These are phyloP conservation scores for Penicillium odoratum DNA, from an alignment of 495 filamentous ascomycete species.

Conservation along the genomic window DNA sequence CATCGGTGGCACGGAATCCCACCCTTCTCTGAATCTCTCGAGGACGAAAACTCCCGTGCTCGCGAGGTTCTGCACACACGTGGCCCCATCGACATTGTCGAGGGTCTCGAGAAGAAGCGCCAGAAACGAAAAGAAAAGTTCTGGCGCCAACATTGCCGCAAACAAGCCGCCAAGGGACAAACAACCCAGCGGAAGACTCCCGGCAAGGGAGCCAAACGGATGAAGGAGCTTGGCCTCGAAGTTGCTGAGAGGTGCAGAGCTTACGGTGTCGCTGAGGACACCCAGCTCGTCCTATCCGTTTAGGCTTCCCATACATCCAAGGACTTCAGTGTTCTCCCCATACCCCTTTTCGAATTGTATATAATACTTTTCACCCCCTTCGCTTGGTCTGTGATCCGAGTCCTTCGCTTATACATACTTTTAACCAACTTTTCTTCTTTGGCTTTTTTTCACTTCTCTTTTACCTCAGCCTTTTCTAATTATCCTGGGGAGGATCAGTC, in stretches of 20 bases:
- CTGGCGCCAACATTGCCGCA: conserved; percentile 76
- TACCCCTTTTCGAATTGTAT: conserved; percentile 30
- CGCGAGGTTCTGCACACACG: conserved; percentile 58
- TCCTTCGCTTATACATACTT: conserved; percentile 31
- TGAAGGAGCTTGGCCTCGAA: conserved; percentile 88
- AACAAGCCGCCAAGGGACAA: conserved; percentile 59
- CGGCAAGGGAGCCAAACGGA: conserved; percentile 87
- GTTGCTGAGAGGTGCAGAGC: conserved; percentile 73
- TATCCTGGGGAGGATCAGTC: conserved; percentile 22
- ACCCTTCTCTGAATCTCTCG: conserved; percentile 32
- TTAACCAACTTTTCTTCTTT: conserved; percentile 22
- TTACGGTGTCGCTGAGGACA: conserved; percentile 56
- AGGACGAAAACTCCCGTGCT: conserved; percentile 40
- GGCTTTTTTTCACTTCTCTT: conserved; percentile 23
- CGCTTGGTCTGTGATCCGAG: conserved; percentile 21
- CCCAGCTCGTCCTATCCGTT: conserved; percentile 81
- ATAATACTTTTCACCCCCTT: conserved; percentile 39
- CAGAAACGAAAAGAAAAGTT: conserved; percentile 89
- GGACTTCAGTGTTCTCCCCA: conserved; percentile 18
- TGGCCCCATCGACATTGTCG: conserved; percentile 94
- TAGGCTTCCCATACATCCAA: conserved; percentile 37
- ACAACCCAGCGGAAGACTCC: conserved; percentile 59
- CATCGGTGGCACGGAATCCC: conserved; percentile 40
- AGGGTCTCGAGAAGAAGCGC: conserved; percentile 91
- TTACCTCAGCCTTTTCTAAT: conserved; percentile 22